Evolutionary conservation across 768 basidiomycete genomes (phyloP), one percentile per base, ranked within the genome.

Genomic region (Mycena epipterygia): DNA sequence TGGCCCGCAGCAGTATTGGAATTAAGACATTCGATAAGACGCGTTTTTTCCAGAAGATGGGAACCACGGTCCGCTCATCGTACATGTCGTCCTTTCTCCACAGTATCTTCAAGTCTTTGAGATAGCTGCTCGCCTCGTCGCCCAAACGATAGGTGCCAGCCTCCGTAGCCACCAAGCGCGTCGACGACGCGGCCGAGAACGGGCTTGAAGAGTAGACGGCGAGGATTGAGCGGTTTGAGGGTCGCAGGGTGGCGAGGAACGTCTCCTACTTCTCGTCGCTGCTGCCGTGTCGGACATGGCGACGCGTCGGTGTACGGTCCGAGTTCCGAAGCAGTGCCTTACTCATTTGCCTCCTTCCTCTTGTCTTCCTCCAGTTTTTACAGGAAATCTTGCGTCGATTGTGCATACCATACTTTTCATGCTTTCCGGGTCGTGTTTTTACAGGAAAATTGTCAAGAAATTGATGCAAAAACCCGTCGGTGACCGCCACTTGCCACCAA

Each of bases 81-180:
- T 99, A 98, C 0, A 92, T 92, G 76, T 99, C 98, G 80, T 99
- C 98, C 80, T 95, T 93, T 59, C 97, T 84, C 98, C 97, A 99
- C 56, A 97, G 88, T 74, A 91, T 94, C 83, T 99, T 99, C 69
- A 99, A 85, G 79, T 99, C 98, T 75, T 95, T 94, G 74, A 99
- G 80, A 80, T 96, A 97, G 2, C 93, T 93, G 68, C 84, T 83
- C n/a, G 87, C 90, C 70, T 94, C 90, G 83, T 96, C 95, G 48
- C 95, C 95, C 76, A 95, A 88, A 48, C 90, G 84, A 80, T 96
- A 96, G 6, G 77, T 80, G 25, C 85, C 87, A 21, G 79, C 86
- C 80, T 95, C n/a, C 93, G 73, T 87, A 83, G 1, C 95, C 95
- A 46, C 95, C 95, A 0, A 96, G 84, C 2, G 95, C 95, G 74